Percentiles rank a stretch among this genome's conserved stretches.
Evolutionary conservation across 164 flowering plant species (phyloP).

Genomic region (Sextonia rubra): DNA sequence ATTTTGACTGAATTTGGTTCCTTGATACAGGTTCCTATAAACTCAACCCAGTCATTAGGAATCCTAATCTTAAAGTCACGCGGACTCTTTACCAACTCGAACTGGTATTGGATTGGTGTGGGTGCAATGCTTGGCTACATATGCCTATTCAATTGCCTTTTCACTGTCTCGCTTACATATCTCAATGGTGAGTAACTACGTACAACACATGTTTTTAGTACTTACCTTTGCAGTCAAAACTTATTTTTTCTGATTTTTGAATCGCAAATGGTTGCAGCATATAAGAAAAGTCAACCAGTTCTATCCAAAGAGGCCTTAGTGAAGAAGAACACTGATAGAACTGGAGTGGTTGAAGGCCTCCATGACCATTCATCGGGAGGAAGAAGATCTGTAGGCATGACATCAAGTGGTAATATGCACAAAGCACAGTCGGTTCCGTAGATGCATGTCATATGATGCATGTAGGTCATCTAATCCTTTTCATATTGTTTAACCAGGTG

Average conservation of each 20-base stretch:
- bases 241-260: background rate
- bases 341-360: conserved; percentile 9
- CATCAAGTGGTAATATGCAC: conserved; percentile 7
- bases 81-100: conserved; percentile 27
- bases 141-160: conserved; percentile 26
- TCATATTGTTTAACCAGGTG: too few relatives aligned
- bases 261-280: conserved; percentile 3
- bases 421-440: too few relatives aligned
- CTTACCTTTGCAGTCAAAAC: too few relatives aligned
- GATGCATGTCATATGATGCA: too few relatives aligned
- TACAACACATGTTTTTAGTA: background rate
- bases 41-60: conserved; percentile 21
- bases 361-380: conserved; percentile 13
- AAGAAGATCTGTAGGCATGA: conserved; percentile 1
- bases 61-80: conserved; percentile 20
- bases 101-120: conserved; percentile 42
- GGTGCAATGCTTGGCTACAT: conserved; percentile 30
- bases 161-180: conserved; percentile 20
- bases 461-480: too few relatives aligned
- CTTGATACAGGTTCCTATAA: background rate
- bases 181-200: conserved; percentile 28
- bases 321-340: conserved; percentile 10
- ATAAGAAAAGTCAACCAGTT: background rate
- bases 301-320: background rate
- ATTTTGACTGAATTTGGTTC: background rate